Base-by-base conservation (phyloP, 371 early-diverging fungal species). In the Capillidium heterosporum region DNA sequence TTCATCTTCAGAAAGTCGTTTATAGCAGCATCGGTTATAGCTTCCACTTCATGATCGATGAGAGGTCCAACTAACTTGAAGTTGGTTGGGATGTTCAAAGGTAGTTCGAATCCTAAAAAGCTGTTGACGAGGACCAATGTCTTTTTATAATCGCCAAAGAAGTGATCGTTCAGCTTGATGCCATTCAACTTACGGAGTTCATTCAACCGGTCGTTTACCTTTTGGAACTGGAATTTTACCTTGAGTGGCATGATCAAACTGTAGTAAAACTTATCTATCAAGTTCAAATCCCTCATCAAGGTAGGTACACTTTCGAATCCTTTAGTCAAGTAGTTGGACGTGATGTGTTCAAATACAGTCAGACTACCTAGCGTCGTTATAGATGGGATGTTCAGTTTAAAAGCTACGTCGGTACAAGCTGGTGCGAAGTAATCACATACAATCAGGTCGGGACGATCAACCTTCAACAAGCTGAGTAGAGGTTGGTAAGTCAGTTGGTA, bases 21-120 rank as follows among this genome's bases (percentile, higher is more conserved):
- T 24, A 48, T 21, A 21, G 46, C 2, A 48, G 8, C 8, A 48
- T 48, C 27, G 8, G 31, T 8, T 13, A 29, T 10, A 8, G 48
- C 11, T 8, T 7, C 5, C 2, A 48, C 27, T 19, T 48, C n/a
- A 48, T 2, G 13, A 48, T 8, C 8, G 10, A 48, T 24, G 2
- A 48, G 5, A 26, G 52, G 52, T 8, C 52, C 52, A 32, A 51
- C 35, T 21, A 39, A 13, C 7, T 39, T 13, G 7, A 51, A 17
- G 23, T 51, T 29, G n/a, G 52, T 8, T 21, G 52, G 32, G 2
- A 51, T 17, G 32, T 19, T 31, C n/a, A 15, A 5, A 1, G 52
- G 35, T 13, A 32, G 5, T 51, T 51, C 52, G 32, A 51, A 51
- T 32, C 52, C 52, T 26, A 53, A 19, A 40, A 32, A 53, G 3